Base-by-base conservation (phyloP, 2,329 filamentous ascomycete species). In the Hypoxylon sp. region DNA sequence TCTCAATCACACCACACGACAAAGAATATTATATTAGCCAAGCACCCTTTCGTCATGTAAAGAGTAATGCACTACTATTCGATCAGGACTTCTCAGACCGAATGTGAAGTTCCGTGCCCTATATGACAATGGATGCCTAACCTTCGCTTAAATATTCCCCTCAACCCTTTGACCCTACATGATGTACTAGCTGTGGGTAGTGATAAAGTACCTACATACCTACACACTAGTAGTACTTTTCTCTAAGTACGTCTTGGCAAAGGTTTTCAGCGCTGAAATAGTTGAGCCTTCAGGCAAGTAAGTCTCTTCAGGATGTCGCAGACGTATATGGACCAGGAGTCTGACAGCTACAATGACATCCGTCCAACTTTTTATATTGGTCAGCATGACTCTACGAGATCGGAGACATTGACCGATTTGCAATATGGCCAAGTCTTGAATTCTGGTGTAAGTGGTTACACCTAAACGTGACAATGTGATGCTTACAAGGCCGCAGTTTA, bases 371-470 rank as follows among this genome's bases (percentile, higher is more conserved):
- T 93, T 76, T 92, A 90, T 74, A 84, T 94, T 72, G 91, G 91
- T 63, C 90, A 93, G 69, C 92, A 94, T 80, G 90, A 93, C 76
- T 89, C 90, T 5, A 82, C 82, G 56, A 84, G 91, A 64, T 79
- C 83, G 28, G 81, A 86, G 69, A 86, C 89, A 62, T 85, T 93
- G 62, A 87, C 86, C 19, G 86, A 90, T 55, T 80, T 87, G 70
- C 84, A 92, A 75, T 88, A 93, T 73, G 85, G 86, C 57, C 85
- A 91, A 75, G 85, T 93, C 10, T 85, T 93, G 70, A 90, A 91
- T 75, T 82, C 86, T 69, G 90, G 90, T 81, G 90, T 92, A 85
- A 82, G 89, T 83, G 34, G 38, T 14, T 21, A 43, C 7, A 25
- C 61, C 21, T 23, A 36, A 14, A 51, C 55, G 57, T 66, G 60